Base-by-base conservation (phyloP, 139 green algal genomes). In the Micractinium conductrix region DNA sequence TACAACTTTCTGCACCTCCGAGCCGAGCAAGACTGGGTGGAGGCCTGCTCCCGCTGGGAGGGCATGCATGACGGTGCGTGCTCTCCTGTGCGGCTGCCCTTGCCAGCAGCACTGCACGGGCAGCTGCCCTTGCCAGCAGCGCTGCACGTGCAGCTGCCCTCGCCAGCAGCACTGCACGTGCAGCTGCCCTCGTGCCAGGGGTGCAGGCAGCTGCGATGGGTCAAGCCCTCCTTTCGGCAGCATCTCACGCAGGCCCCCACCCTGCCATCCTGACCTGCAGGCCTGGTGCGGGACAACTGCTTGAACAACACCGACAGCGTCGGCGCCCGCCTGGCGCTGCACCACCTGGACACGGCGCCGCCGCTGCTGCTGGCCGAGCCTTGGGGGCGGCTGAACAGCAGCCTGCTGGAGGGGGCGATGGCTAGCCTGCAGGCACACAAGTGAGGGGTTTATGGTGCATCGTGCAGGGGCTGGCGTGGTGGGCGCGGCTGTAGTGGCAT, bases 271-370 rank as follows among this genome's bases (percentile, higher is more conserved):
- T n/a, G n/a, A n/a, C 0, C 40, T 38, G 42, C 70, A 78, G 70
- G 70, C 43, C 3, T 2, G 4, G 42, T 40, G 9, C 70, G 44
- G 28, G 70, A 78, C 70, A 78, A 78, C 70, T 78, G 70, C 70
- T 24, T 72, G 76, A 82, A 82, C 58, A 82, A 82, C 40, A 82
- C 76, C 0, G 58, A 33, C 28, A 82, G 12, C 9, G 76, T 82
- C 6, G 76, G 55, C 22, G 14, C 43, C 16, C 42, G 45, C 38
- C 40, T 82, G 55, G 53, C 6, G 42, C 58, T 82, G 55, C 76
- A 82, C 63, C 40, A 45, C 33, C 58, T 82, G 19, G 58, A 72
- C 26, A 40, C 24, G 17, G 43, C 67, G 74, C n/a, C n/a, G 74
- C 45, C 26, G n/a, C 16, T 38, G 43, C 26, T 17, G 60, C 60